A percentile compares a stretch with the other conserved stretches of the same genome.
Evolutionary conservation across 768 basidiomycete species (phyloP).

Genomic region (Lactarius evosmus): DNA sequence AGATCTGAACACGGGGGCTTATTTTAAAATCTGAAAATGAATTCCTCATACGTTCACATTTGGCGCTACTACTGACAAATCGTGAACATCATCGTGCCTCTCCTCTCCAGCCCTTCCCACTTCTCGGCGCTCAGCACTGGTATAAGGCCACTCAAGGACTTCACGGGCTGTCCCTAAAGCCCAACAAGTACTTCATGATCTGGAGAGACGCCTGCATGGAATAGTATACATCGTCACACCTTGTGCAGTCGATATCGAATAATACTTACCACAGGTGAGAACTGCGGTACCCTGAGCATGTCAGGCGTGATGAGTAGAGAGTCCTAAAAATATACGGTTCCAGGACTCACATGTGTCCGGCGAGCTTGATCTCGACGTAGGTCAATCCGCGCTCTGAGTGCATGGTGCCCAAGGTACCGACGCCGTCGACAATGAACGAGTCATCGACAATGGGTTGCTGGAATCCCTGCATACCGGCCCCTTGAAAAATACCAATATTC

Average conservation of each 20-base stretch:
- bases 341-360: slow-evolving; percentile 65
- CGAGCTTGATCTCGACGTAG: slow-evolving; percentile 61
- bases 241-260: neutral
- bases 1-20: too few species aligned
- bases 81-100: neutral
- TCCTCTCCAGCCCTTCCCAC: neutral
- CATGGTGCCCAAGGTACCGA: slow-evolving; percentile 61
- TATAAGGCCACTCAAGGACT: too few species aligned
- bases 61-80: too few species aligned
- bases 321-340: neutral
- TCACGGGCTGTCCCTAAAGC: slow-evolving; percentile 51
- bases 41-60: too few species aligned
- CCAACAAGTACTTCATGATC: slow-evolving; percentile 66
- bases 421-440: slow-evolving; percentile 68
- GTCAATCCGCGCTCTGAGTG: slow-evolving; percentile 68
- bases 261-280: slow-evolving; percentile 51
- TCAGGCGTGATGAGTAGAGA: neutral
- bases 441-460: slow-evolving; percentile 63
- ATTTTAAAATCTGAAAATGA: neutral
- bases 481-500: slow-evolving; percentile 37
- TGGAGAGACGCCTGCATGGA: slow-evolving; percentile 58
- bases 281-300: slow-evolving; percentile 59
- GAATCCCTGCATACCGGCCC: slow-evolving; percentile 70
- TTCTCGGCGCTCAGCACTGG: neutral
- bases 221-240: neutral